These are phyloP conservation scores for Fusarium sp. DNA, from an alignment of 2,329 filamentous ascomycete species.

Conservation along the genomic window DNA sequence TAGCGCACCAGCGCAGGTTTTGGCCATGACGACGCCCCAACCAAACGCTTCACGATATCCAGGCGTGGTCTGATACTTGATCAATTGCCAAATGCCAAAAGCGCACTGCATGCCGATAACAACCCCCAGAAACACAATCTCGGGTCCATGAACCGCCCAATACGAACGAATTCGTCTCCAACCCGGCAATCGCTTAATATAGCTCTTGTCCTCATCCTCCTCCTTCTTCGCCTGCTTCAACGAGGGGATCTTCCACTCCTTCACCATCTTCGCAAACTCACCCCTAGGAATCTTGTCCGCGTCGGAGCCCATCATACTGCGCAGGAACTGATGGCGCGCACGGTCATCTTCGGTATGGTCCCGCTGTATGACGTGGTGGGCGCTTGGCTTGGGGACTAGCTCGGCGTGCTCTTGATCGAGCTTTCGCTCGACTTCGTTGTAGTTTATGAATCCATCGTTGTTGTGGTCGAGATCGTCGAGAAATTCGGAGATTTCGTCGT, in stretches of 20 bases:
- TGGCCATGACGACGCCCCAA: constrained; percentile 67
- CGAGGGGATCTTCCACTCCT: constrained; percentile 61
- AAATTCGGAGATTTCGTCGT: constrained; percentile 64
- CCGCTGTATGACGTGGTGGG: constrained; percentile 58
- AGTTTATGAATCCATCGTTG: constrained; percentile 63
- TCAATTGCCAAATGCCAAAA: constrained; percentile 66
- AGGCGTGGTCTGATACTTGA: constrained; percentile 61
- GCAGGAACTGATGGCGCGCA: constrained; percentile 63
- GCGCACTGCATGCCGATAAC: constrained; percentile 61
- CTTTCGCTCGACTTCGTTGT: constrained; percentile 63
- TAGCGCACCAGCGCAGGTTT: constrained; percentile 64
- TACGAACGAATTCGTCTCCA: constrained; percentile 62
- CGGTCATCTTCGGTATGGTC: constrained; percentile 52
- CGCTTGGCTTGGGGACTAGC: constrained; percentile 59
- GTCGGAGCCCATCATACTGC: constrained; percentile 60
- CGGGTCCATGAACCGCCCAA: constrained; percentile 67
- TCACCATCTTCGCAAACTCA: constrained; percentile 59
- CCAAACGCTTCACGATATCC: constrained; percentile 63
- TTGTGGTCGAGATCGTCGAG: constrained; percentile 65
- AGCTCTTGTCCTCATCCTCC: constrained; percentile 59
- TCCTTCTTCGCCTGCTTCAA: constrained; percentile 60
- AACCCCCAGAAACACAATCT: constrained; percentile 61
- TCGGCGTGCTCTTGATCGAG: constrained; percentile 65
- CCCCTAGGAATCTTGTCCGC: constrained; percentile 57
- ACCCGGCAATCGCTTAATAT: constrained; percentile 58